Evolutionary conservation across 371 early-diverging fungal species (phyloP).

Genomic region (Mucor sp.): DNA sequence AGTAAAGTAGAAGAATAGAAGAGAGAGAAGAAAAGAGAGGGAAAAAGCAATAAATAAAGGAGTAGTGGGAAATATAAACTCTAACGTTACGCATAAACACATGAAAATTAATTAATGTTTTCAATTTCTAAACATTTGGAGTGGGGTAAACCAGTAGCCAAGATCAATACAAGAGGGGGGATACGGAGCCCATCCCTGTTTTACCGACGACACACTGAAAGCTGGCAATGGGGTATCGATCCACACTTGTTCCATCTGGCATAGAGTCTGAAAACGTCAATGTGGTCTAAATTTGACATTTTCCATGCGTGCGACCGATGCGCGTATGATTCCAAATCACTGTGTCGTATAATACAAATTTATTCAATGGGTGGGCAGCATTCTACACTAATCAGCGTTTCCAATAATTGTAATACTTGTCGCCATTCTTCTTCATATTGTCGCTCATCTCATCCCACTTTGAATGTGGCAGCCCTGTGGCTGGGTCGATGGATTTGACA

Average conservation of each 20-base stretch:
- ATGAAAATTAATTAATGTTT: constrained; percentile 26
- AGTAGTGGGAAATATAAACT: neutral
- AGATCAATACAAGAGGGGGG: constrained; percentile 24
- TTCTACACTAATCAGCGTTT: constrained; percentile 16
- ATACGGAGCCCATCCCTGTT: constrained; percentile 18
- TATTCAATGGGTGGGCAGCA: neutral
- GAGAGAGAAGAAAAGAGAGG: neutral
- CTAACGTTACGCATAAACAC: constrained; percentile 14
- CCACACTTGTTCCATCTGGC: too few relatives aligned
- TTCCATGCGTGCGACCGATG: too few relatives aligned
- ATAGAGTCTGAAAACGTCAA: too few relatives aligned
- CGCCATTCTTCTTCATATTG: constrained; percentile 70
- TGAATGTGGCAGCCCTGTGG: constrained; percentile 53
- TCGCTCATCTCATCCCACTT: constrained; percentile 78
- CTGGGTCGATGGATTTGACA: constrained; percentile 26
- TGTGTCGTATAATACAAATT: too few relatives aligned
- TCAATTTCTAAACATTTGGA: constrained; percentile 63
- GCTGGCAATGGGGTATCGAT: too few relatives aligned
- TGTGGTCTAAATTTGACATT: too few relatives aligned
- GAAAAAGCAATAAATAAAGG: neutral
- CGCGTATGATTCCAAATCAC: too few relatives aligned
- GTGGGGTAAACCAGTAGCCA: constrained; percentile 41
- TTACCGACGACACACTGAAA: too few relatives aligned
- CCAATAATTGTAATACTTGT: constrained; percentile 64
- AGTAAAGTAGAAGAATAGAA: neutral